Conservation (phyloP, 805 yeast species). For the Saccharomyces jurei region DNA sequence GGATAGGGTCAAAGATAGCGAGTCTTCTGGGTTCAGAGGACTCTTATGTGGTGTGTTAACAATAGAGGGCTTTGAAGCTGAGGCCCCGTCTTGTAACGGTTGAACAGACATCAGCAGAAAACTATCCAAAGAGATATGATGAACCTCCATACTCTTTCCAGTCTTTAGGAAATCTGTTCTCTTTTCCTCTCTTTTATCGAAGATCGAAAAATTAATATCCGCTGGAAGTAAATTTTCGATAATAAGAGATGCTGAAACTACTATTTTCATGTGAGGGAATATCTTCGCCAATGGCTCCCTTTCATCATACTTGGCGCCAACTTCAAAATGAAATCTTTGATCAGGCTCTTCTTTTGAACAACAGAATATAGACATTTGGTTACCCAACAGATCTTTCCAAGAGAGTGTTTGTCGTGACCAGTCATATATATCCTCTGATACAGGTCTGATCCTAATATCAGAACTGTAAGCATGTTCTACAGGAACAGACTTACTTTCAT, state of each 20-base stretch:
- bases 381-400: conserved; percentile 56
- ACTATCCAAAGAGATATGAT: conserved; percentile 68
- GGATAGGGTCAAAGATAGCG: conserved; percentile 43
- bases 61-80: conserved; percentile 31
- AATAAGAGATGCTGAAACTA: conserved; percentile 77
- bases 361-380: conserved; percentile 55
- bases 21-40: conserved; percentile 49
- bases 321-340: conserved; percentile 55
- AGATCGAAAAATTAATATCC: conserved; percentile 65
- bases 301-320: conserved; percentile 53
- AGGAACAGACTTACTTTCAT: conserved; percentile 60
- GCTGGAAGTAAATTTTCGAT: conserved; percentile 79
- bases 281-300: conserved; percentile 64
- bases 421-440: conserved; percentile 42
- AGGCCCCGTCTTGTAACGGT: conserved; percentile 39
- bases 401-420: conserved; percentile 60
- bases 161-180: conserved; percentile 60
- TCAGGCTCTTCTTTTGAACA: conserved; percentile 37
- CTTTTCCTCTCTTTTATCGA: conserved; percentile 60
- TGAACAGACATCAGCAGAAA: conserved; percentile 62
- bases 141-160: conserved; percentile 67
- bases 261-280: conserved; percentile 77
- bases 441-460: conserved; percentile 54
- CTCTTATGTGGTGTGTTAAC: conserved; percentile 45
- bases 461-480: conserved; percentile 57